Evolutionary conservation across 2,329 filamentous ascomycete species (phyloP).

Genomic region (Purpureocillium takamizusanense): DNA sequence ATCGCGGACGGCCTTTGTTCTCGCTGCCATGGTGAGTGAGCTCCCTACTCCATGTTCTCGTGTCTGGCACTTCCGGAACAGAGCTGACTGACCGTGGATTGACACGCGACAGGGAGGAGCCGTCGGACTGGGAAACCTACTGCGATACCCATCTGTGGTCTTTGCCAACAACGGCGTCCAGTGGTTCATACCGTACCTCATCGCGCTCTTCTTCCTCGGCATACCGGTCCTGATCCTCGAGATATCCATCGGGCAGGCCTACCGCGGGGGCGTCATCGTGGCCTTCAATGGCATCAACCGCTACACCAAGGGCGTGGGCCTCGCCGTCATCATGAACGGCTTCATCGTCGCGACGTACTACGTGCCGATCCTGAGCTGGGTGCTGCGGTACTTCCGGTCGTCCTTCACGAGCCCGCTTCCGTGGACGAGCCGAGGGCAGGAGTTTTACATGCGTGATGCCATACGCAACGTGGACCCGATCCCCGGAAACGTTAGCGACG

Average conservation of each 20-base stretch:
- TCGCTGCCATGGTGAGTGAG: slow-evolving; percentile 20
- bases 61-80: no score
- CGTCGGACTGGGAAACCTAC: slow-evolving; percentile 42
- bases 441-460: slow-evolving; percentile 36
- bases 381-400: slow-evolving; percentile 45
- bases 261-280: slow-evolving; percentile 40
- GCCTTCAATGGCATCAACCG: slow-evolving; percentile 39
- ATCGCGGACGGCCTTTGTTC: slow-evolving; percentile 16
- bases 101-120: slow-evolving; percentile 26
- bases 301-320: slow-evolving; percentile 39
- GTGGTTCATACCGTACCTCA: slow-evolving; percentile 46
- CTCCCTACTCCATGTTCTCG: background rate
- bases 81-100: no score
- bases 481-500: background rate
- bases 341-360: slow-evolving; percentile 45
- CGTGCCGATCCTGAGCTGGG: slow-evolving; percentile 43
- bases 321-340: slow-evolving; percentile 39
- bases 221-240: slow-evolving; percentile 45
- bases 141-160: slow-evolving; percentile 44
- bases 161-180: slow-evolving; percentile 49
- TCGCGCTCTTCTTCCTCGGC: slow-evolving; percentile 40
- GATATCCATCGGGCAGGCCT: slow-evolving; percentile 58
- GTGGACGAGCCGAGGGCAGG: slow-evolving; percentile 27
- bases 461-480: slow-evolving; percentile 15
- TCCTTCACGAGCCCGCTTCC: slow-evolving; percentile 43